Base-by-base conservation (phyloP, 768 basidiomycete genomes). In the Mycena vulgaris region DNA sequence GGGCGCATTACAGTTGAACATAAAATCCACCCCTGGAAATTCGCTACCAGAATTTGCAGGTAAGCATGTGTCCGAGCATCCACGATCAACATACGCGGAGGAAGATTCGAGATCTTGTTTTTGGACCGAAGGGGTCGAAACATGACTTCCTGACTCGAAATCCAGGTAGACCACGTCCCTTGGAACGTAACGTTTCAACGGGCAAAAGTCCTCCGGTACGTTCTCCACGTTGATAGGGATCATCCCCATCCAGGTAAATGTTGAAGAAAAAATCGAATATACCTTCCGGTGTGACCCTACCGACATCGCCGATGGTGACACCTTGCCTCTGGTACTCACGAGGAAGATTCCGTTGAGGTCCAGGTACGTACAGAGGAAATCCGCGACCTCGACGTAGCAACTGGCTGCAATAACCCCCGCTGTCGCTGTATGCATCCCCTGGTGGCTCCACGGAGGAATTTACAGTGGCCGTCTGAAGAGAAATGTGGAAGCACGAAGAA, bases 261-360 rank as follows among this genome's bases (percentile, higher is more conserved):
- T 81, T 82, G 72, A 83, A 83, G 31, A 82, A 76, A 39, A 77
- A 70, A 35, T 80, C 80, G 31, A 83, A 82, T 13, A 66, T 66
- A 39, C 80, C 81, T 39, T 75, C 72, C 19, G 74, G 74, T 17
- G 79, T 74, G 16, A 83, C 63, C 19, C 80, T 69, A 11, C 80
- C 79, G 19, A 83, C 79, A 45, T 83, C 82, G 6, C 82, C 82
- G 49, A 82, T 80, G 23, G 63, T 70, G 40, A 79, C 72, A 0
- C 80, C 81, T 19, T 67, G 51, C 6, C 68, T 67, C 59, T 59
- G 70, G 49, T 76, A 75, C 45, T 75, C 75, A 1, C 45, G 51
- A 14, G 75, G 76, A 21, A 76, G 63, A 28, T 57, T 69, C 25
- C 37, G 48, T 23, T 75, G 74, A 17, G 76, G 75, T 31, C 77